Evolutionary conservation across 257 asterid species (phyloP), one percentile per base, ranked within the genome.

Genomic region (Cynanchum wilfordii): DNA sequence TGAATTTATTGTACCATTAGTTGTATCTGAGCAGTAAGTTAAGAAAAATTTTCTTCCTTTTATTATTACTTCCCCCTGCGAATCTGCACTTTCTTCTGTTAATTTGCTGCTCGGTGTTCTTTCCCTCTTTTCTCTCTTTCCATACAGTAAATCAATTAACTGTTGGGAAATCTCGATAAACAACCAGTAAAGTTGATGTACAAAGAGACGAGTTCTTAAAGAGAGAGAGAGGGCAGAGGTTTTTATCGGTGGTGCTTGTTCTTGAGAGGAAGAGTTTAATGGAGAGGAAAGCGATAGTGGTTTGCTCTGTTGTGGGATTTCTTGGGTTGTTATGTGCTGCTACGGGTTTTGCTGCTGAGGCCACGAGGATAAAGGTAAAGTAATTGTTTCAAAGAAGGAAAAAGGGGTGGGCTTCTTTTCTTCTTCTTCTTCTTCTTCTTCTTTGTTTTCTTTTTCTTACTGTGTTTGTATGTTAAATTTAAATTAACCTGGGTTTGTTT

Each of bases 271-370:
- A 56, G 72, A 70, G 49, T 72, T 72, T 30, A 47, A 85, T 85
- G 93, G 96, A 90, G 81, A 85, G 87, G 76, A 87, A 82, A 64
- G 89, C 54, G 68, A 69, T 81, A 73, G 20, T 81, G 51, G 78
- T 87, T 16, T 83, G 92, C 78, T 78, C 71, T 62, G 89, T 81
- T 58, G 97, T 85, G 36, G 95, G 89, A 10, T 72, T 89, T 68
- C 76, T 91, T 45, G 97, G 96, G 60, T 65, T 91, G 64, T 66
- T 91, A 12, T 87, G 93, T 77, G 96, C 90, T 76, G 91, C 84
- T 29, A 79, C 90, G 3, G 97, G 88, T 73, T 89, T 91, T 77
- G 96, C 92, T 68, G 96, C 97, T 8, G 95, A 89, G 77, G 89
- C 86, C 75, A 89, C 80, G 73, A 83, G 90, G 86, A 82, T 85